A percentile compares a stretch with the other conserved stretches of the same genome.
phyloP scores from a whole-genome alignment of 768 basidiomycete species.

The Termitomyces sp. region DNA sequence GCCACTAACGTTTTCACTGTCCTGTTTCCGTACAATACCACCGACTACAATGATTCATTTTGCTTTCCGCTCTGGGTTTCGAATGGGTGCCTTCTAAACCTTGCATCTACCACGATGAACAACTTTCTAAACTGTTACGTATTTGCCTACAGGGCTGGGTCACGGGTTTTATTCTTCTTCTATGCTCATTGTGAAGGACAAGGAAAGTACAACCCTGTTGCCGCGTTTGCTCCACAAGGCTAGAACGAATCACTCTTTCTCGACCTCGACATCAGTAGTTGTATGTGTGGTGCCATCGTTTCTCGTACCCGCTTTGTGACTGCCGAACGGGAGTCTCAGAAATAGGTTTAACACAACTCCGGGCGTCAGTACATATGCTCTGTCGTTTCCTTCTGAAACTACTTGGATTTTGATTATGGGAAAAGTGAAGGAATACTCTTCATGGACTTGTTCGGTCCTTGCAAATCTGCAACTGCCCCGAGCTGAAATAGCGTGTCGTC shows the following conservation, averaged over 20 bases:
- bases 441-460: background rate
- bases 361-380: background rate
- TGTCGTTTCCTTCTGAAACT: background rate
- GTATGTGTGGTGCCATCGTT: background rate
- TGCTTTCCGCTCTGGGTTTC: background rate
- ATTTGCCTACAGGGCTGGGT: background rate
- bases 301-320: background rate
- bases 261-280: background rate
- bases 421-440: background rate
- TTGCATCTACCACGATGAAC: background rate
- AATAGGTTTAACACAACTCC: background rate
- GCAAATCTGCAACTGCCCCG: background rate
- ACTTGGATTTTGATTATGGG: background rate
- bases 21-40: conserved; percentile 3
- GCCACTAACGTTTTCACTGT: background rate
- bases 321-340: background rate
- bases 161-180: background rate
- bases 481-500: background rate
- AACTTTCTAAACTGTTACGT: background rate
- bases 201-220: background rate
- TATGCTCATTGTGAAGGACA: background rate
- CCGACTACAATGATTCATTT: background rate
- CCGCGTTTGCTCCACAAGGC: background rate
- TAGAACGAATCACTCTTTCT: background rate
- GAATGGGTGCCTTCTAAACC: background rate